Evolutionary conservation across 106 monocot genomes (phyloP).

Genomic region (Dendrobium nobile): DNA sequence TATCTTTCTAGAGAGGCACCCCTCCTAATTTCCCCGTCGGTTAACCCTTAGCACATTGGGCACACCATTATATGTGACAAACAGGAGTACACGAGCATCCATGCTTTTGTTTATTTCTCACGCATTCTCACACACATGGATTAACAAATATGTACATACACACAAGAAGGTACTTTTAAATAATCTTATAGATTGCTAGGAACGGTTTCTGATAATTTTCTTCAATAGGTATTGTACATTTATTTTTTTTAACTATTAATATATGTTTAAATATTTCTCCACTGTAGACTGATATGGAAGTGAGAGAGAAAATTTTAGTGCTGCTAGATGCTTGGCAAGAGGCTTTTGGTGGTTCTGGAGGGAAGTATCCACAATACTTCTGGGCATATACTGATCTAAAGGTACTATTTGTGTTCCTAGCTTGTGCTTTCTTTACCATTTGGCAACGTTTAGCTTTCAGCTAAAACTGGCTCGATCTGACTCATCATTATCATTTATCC

Average conservation of each 20-base stretch:
- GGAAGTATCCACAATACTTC: constrained; percentile 85
- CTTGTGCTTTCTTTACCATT: not conserved
- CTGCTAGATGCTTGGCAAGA: constrained; percentile 90
- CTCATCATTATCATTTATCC: too few species aligned
- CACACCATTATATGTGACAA: too few species aligned
- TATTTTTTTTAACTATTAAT: not conserved
- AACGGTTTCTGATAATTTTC: not conserved
- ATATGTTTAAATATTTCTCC: not conserved
- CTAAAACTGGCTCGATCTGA: too few species aligned
- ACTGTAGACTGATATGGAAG: constrained; percentile 68
- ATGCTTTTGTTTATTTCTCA: too few species aligned
- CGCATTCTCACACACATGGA: too few species aligned
- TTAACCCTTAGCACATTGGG: too few species aligned
- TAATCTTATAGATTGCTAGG: not conserved
- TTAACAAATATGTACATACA: too few species aligned
- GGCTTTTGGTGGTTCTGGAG: constrained; percentile 81
- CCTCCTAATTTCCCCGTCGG: too few species aligned
- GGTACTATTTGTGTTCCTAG: constrained; percentile 21
- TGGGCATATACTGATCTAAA: constrained; percentile 74
- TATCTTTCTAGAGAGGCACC: too few species aligned
- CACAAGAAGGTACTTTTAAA: not conserved
- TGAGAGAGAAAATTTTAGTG: constrained; percentile 78
- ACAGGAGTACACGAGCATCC: too few species aligned
- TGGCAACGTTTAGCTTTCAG: too few species aligned
- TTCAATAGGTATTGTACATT: too few species aligned